A percentile compares a stretch with the other conserved stretches of the same genome.
These are phyloP conservation scores for Lepidium africanum DNA, from an alignment of 345 rosid species.

Conservation along the genomic window DNA sequence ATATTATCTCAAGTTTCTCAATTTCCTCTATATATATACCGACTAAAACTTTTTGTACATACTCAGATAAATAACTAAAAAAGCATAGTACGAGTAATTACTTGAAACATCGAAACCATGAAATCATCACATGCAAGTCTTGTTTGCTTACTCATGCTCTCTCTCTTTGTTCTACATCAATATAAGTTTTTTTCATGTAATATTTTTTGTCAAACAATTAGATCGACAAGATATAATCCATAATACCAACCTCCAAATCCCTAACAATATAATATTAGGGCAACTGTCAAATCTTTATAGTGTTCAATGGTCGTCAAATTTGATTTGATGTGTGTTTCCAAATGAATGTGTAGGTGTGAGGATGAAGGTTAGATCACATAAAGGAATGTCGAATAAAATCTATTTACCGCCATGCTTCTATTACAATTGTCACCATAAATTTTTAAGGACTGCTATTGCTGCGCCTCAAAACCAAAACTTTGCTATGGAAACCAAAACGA, in stretches of 20 bases:
- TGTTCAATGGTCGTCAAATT: background rate
- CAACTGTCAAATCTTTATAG: too few relatives aligned
- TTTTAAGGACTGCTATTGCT: background rate
- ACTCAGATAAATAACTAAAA: background rate
- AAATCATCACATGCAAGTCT: slow-evolving; percentile 8
- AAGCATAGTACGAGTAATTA: background rate
- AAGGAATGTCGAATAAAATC: background rate
- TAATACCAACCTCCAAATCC: too few relatives aligned
- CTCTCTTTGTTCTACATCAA: slow-evolving; percentile 3
- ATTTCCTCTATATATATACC: too few relatives aligned
- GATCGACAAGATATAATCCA: too few relatives aligned
- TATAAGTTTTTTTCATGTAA: background rate
- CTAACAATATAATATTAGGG: too few relatives aligned
- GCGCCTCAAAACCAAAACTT: background rate
- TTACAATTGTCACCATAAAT: background rate
- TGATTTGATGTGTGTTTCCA: background rate
- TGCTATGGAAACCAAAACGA: background rate
- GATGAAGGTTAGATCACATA: background rate
- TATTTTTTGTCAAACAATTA: too few relatives aligned
- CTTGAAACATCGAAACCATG: background rate
- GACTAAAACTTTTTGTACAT: too few relatives aligned
- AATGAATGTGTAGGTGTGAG: background rate
- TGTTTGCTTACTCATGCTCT: background rate
- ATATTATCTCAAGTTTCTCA: too few relatives aligned
- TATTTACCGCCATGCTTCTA: background rate